phyloP scores from a whole-genome alignment of 306 rosid species.

The Calophaca sinica region DNA sequence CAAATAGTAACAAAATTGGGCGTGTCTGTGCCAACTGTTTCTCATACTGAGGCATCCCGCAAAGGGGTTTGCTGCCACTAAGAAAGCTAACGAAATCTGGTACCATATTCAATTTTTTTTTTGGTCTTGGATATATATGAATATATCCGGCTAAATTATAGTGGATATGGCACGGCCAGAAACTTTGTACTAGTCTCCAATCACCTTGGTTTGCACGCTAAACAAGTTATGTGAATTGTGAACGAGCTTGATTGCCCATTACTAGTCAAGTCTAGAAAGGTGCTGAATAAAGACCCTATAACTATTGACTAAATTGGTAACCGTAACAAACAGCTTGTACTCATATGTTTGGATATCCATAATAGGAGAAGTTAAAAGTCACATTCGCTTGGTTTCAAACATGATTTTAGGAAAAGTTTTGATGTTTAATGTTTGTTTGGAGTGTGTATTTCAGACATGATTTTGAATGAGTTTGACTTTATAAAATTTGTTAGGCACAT shows the following conservation, averaged over 20 bases:
- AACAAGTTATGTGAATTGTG: constrained; percentile 41
- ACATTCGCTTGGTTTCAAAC: too few relatives aligned
- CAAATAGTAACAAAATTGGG: constrained; percentile 25
- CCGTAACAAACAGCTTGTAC: constrained; percentile 4
- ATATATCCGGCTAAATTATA: neutral
- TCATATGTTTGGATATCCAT: neutral
- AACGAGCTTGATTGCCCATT: constrained; percentile 45
- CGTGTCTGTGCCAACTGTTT: constrained; percentile 45
- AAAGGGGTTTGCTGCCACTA: constrained; percentile 43
- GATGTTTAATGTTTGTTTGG: too few relatives aligned
- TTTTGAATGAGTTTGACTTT: too few relatives aligned
- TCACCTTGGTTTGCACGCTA: constrained; percentile 57
- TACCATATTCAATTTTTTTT: constrained; percentile 11
- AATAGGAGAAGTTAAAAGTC: too few relatives aligned
- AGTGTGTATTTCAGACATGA: too few relatives aligned
- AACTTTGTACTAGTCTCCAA: constrained; percentile 2
- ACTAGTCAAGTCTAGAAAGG: constrained; percentile 44
- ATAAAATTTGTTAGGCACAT: too few relatives aligned
- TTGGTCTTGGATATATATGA: neutral
- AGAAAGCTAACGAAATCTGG: constrained; percentile 38
- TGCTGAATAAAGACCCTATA: neutral
- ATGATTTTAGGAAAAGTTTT: too few relatives aligned
- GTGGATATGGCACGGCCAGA: constrained; percentile 5
- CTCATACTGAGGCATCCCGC: constrained; percentile 46
- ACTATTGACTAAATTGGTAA: constrained; percentile 1